Evolutionary conservation across 2,329 filamentous ascomycete genomes (phyloP), one percentile per base, ranked within the genome.

Genomic region (Exophiala bonariae): DNA sequence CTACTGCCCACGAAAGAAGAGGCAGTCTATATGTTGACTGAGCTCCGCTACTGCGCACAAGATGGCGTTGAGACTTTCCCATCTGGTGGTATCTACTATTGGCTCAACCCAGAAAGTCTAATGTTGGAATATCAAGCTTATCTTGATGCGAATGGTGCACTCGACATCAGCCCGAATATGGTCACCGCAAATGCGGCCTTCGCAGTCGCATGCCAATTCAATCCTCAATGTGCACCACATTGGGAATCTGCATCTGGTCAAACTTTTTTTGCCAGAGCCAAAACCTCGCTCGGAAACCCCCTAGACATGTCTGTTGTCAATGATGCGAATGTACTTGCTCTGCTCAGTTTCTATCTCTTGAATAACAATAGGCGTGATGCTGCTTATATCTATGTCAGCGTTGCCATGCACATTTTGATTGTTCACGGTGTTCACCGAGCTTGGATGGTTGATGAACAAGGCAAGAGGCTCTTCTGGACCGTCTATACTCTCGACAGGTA

Each of bases 381-480:
- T 2, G 75, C 75, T 0, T 77, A 73, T 55, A 69, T 74, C 53
- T 73, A 71, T 48, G 62, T 77, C 20, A 68, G 69, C 33, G 67
- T 70, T 11, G 75, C 74, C 20, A 75, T 76, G 64, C 70, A 73
- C 33, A 69, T 76, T 23, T 70, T 71, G 36, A 67, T 77, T 37
- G 72, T 73, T 63, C 70, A 74, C 26, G 76, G 76, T n/a, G 65
- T 73, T 1, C 72, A 78, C 51, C 62, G 68, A 11, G 73, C 72
- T 3, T 68, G 65, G 54, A 58, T 59, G 3, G 61, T 67, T 3
- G 67, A 75, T 33, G 75, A 78, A 55, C 59, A 59, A 17, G 69
- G 67, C 1, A 76, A 73, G 53, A 63, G 76, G 28, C 64, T 73
- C 4, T 78, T 79, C 44, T 79, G 76, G 76, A 78, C 75, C 0